Evolutionary conservation across 2,329 filamentous ascomycete species (phyloP).

Genomic region (Ophiostoma sp.): DNA sequence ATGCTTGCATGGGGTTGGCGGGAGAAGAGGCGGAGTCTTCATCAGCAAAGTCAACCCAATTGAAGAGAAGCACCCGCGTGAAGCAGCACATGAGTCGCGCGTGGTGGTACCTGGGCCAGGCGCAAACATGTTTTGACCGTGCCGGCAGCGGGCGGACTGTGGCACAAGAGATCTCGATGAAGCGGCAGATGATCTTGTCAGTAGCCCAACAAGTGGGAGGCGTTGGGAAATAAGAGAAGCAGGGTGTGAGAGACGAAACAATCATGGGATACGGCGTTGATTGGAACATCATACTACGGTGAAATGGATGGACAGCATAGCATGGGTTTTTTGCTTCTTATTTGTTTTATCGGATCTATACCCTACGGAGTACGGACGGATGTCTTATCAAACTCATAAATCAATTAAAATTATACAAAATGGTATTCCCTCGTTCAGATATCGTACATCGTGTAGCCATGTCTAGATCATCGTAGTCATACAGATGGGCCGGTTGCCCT

Average conservation of each 20-base stretch:
- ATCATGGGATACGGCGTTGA: constrained; percentile 1
- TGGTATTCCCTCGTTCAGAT: not conserved
- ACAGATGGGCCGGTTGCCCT: not conserved
- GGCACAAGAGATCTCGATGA: constrained; percentile 13
- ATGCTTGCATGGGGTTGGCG: constrained; percentile 77
- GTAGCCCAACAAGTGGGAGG: constrained; percentile 11
- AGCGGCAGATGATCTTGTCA: constrained; percentile 22
- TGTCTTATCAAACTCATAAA: not conserved
- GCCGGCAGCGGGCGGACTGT: constrained; percentile 17
- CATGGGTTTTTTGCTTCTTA: not conserved
- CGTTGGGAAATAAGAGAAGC: not conserved
- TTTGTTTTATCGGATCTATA: not conserved
- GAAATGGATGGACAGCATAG: not conserved
- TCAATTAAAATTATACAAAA: not conserved
- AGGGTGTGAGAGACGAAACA: not conserved
- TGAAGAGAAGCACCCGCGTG: not conserved
- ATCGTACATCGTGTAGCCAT: constrained; percentile 3
- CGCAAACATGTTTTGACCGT: constrained; percentile 12
- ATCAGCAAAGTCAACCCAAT: too few species aligned
- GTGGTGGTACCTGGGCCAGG: constrained; percentile 27
- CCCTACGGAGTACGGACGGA: not conserved
- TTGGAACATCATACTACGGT: not conserved
- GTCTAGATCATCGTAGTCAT: not conserved
- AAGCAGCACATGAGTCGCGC: constrained; percentile 25
- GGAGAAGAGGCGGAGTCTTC: constrained; percentile 43